Base-by-base conservation (phyloP, 768 basidiomycete species). In the Podaxis mareebaensis region DNA sequence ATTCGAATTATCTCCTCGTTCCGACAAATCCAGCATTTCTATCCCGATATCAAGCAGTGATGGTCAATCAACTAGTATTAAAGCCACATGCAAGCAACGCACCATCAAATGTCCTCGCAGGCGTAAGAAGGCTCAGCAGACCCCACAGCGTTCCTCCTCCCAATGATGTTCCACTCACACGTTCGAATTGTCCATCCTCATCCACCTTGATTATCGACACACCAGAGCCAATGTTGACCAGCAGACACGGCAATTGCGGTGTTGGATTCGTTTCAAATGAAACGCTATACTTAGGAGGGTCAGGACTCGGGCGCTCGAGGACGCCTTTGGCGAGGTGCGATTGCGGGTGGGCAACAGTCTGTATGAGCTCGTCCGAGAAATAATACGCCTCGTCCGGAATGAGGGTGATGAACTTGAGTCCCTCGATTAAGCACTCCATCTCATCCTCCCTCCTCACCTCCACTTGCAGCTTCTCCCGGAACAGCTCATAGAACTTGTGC, bases 131-230 rank as follows among this genome's bases (percentile, higher is more conserved):
- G 70, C 93, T 96, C 64, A 99, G 76, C 71, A 99, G 75, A 13
- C 97, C 97, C 97, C 97, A 99, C 36, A 99, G 78, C 24, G 97
- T 99, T 33, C 96, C 97, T 17, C 97, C 97, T 63, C 97, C 97
- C 54, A 99, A 77, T 79, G 94, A 96, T 54, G 97, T 99, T 28
- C 97, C 97, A 68, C 93, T 95, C 52, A 99, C 92, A 70, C 97
- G 91, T 80, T 99, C 97, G 72, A 92, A 99, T 65, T 82, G 88
- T 10, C 96, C 97, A 73, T 97, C 93, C 66, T 92, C 94, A 70
- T 98, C 95, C 1, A 99, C 93, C 77, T 92, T 95, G 81, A 99
- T 95, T 71, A 99, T 92, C 46, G 93, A 96, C 26, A 99, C 97
- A 51, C 97, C 97, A 40, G 93, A 95, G 12, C 97, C 97, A 64